phyloP scores from a whole-genome alignment of 257 asterid genomes.

The Solanum neorickii region DNA sequence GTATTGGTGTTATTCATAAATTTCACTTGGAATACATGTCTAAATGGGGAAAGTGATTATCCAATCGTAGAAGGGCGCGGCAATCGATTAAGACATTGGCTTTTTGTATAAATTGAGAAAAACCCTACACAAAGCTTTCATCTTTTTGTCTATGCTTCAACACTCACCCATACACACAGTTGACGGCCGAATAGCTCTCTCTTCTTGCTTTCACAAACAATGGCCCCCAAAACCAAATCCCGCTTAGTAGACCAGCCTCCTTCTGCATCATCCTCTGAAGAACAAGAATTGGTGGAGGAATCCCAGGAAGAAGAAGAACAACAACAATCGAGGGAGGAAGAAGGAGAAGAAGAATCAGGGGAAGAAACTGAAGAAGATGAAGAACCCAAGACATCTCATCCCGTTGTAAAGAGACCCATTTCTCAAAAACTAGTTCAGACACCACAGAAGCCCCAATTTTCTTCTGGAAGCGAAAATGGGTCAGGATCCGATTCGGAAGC shows the following conservation, averaged over 20 bases:
- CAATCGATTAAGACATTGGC: neutral
- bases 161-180: neutral
- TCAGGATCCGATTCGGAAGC: conserved; percentile 18
- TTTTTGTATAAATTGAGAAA: neutral
- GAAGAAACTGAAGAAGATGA: conserved; percentile 2
- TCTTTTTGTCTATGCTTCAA: neutral
- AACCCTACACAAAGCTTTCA: neutral
- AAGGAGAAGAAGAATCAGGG: neutral
- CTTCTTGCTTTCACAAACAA: neutral
- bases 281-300: neutral
- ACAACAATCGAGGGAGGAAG: conserved; percentile 3
- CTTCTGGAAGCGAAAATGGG: neutral
- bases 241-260: conserved; percentile 8
- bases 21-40: neutral
- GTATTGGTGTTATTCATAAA: neutral
- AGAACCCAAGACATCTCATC: neutral
- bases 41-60: neutral
- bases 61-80: neutral
- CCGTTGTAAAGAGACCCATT: neutral
- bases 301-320: conserved; percentile 4
- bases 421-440: neutral
- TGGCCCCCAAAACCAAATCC: conserved; percentile 9
- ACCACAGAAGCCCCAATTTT: neutral
- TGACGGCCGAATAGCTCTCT: neutral
- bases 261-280: conserved; percentile 9